Conservation (phyloP, 352 stramenopile species). For the Pythium dissimile region DNA sequence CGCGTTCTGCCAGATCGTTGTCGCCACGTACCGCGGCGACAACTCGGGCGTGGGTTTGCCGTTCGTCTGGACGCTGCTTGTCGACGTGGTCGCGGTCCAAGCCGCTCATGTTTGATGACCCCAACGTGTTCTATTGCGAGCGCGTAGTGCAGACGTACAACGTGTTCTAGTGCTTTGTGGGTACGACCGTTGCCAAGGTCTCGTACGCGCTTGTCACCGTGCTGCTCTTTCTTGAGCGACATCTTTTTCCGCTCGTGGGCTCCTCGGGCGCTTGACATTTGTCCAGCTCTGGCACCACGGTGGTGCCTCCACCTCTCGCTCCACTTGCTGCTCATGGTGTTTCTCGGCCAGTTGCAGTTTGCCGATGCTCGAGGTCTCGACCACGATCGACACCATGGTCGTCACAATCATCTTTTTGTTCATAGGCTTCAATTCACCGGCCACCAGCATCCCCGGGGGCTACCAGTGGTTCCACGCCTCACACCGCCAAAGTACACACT, state of each 20-base stretch:
- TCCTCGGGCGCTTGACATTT: constrained; percentile 17
- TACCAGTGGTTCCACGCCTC: constrained; percentile 60
- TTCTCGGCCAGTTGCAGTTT: constrained; percentile 24
- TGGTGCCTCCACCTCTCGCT: constrained; percentile 18
- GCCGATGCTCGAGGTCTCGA: constrained; percentile 25
- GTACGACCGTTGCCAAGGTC: constrained; percentile 55
- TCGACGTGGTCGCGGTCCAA: constrained; percentile 58
- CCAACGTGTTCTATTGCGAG: constrained; percentile 91
- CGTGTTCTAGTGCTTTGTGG: constrained; percentile 72
- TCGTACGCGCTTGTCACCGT: constrained; percentile 32
- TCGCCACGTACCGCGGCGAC: constrained; percentile 23
- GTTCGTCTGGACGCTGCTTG: constrained; percentile 66
- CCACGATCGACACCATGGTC: constrained; percentile 26
- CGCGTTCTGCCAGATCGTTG: constrained; percentile 33
- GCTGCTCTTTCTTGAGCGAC: constrained; percentile 28
- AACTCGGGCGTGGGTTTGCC: constrained; percentile 51
- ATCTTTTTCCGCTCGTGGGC: constrained; percentile 33
- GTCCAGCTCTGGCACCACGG: constrained; percentile 29
- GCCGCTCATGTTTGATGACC: constrained; percentile 59
- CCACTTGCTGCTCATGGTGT: constrained; percentile 25
- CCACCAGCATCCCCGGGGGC: constrained; percentile 36
- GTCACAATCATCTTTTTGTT: constrained; percentile 74
- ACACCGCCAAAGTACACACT: constrained; percentile 25
- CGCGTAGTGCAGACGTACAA: constrained; percentile 89
- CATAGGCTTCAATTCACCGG: constrained; percentile 65